phyloP scores from a whole-genome alignment of 257 asterid species.

The Perilla frutescens region DNA sequence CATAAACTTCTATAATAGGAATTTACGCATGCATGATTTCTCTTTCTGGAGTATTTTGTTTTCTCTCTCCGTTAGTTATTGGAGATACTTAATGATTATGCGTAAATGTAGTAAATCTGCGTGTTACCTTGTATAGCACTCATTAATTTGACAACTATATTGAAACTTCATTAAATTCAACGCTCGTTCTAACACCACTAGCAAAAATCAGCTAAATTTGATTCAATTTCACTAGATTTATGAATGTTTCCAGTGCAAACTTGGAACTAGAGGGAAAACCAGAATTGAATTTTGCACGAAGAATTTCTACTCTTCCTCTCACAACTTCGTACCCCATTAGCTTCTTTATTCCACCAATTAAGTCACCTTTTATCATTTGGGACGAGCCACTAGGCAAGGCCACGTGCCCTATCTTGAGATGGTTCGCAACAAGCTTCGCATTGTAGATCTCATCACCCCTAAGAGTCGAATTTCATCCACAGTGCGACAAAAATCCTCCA shows the following conservation, averaged over 20 bases:
- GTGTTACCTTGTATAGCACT: no score
- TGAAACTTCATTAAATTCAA: no score
- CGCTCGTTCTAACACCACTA: no score
- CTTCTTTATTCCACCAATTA: constrained; percentile 35
- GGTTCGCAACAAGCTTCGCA: constrained; percentile 41
- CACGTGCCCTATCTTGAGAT: constrained; percentile 23
- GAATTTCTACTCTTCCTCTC: background rate
- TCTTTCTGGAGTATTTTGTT: no score
- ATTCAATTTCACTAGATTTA: background rate
- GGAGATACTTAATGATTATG: no score
- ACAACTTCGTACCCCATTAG: constrained; percentile 16
- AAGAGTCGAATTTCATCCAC: no score
- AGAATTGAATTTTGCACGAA: background rate
- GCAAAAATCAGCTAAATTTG: background rate
- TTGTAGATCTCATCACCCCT: constrained; percentile 51
- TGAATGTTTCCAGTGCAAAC: constrained; percentile 18
- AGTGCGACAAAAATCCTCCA: no score
- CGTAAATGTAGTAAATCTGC: no score
- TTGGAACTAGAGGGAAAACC: constrained; percentile 12
- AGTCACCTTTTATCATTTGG: constrained; percentile 1
- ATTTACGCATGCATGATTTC: no score
- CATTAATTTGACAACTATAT: no score
- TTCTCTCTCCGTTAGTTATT: no score
- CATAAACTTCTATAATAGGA: no score
- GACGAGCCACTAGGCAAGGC: constrained; percentile 7